Conservation (phyloP, 148 eudicot species). For the Tetragonia tetragonoides region DNA sequence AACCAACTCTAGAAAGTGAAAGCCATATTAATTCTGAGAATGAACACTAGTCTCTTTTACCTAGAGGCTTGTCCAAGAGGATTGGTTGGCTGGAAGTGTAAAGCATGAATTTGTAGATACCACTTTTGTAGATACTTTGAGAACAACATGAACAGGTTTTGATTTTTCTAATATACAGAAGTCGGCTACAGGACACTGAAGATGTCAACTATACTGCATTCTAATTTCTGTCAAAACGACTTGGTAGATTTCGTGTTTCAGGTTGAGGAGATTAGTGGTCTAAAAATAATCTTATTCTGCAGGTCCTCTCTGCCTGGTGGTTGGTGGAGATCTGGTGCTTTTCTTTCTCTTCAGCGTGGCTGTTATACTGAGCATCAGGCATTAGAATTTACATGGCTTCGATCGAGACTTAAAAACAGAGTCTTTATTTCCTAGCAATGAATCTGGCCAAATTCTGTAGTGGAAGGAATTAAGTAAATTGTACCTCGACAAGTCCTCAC, state of each 20-base stretch:
- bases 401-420: not conserved
- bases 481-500: not conserved
- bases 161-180: not conserved
- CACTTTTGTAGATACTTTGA: not conserved
- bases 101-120: no score
- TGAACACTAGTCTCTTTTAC: not conserved
- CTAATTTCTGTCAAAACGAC: not conserved
- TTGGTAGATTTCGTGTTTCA: not conserved
- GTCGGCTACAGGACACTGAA: not conserved
- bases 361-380: slow-evolving; percentile 57
- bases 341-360: slow-evolving; percentile 50
- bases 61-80: not conserved
- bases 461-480: not conserved
- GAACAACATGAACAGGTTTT: not conserved
- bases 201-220: not conserved
- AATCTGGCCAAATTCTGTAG: not conserved
- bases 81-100: no score
- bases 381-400: slow-evolving; percentile 30
- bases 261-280: not conserved
- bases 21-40: not conserved
- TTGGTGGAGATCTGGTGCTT: slow-evolving; percentile 37
- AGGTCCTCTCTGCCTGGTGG: slow-evolving; percentile 58
- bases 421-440: not conserved
- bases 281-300: slow-evolving; percentile 20
- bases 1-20: not conserved